phyloP scores from a whole-genome alignment of 2,329 filamentous ascomycete genomes.

The Colletotrichum sp. region DNA sequence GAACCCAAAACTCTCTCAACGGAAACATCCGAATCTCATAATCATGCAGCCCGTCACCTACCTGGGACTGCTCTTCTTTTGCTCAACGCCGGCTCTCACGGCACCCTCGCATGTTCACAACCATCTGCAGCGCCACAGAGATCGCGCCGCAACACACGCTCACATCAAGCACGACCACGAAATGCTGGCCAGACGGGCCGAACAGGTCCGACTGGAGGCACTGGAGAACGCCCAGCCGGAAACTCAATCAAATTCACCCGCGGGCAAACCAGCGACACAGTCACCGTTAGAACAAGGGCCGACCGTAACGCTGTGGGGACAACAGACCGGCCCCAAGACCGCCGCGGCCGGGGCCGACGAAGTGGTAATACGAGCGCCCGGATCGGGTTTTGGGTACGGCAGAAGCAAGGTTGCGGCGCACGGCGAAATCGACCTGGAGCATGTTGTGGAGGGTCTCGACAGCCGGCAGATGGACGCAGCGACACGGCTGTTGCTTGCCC shows the following conservation, averaged over 20 bases:
- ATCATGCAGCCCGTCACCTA: slow-evolving; percentile 8
- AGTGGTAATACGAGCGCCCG: background rate
- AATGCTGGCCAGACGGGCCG: background rate
- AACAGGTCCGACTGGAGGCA: background rate
- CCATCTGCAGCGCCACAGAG: slow-evolving; percentile 15
- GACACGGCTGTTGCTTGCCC: background rate
- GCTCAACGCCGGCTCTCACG: background rate
- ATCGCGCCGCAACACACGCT: slow-evolving; percentile 6
- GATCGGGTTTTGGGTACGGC: background rate
- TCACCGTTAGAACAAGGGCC: background rate
- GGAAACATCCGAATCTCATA: background rate
- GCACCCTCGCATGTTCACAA: slow-evolving; percentile 12
- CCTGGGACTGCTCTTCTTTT: slow-evolving; percentile 7
- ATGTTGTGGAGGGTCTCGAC: background rate
- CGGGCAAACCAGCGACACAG: background rate
- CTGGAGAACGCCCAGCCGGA: background rate
- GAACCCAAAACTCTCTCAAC: background rate
- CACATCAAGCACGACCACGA: background rate
- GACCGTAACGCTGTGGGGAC: background rate
- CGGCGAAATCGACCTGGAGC: background rate
- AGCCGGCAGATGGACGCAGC: slow-evolving; percentile 6
- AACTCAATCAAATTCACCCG: background rate
- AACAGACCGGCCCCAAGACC: background rate
- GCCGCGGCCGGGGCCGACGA: background rate
- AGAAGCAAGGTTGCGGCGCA: background rate